phyloP scores from a whole-genome alignment of 495 filamentous ascomycete genomes.

The Neurospora intermedia region DNA sequence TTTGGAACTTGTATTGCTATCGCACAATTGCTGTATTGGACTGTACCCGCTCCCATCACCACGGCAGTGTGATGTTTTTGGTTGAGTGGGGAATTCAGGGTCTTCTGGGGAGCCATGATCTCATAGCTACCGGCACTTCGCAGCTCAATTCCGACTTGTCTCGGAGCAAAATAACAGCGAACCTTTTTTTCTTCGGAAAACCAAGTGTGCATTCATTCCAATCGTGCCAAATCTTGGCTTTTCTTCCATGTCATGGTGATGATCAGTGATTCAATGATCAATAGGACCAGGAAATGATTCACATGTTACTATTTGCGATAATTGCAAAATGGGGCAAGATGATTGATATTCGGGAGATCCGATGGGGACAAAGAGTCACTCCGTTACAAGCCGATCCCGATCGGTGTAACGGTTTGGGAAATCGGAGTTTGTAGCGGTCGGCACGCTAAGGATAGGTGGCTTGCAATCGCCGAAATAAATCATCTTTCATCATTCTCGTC shows the following conservation, averaged over 20 bases:
- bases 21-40: background rate
- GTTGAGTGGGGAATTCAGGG: background rate
- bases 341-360: background rate
- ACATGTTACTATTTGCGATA: background rate
- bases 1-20: background rate
- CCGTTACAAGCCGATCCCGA: background rate
- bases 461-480: background rate
- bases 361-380: background rate
- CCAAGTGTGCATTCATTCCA: background rate
- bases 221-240: background rate
- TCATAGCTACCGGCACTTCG: background rate
- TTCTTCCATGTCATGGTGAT: background rate
- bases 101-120: background rate
- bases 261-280: background rate
- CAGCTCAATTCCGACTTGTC: background rate
- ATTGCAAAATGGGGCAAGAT: background rate
- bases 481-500: background rate
- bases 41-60: background rate
- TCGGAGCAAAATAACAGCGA: background rate
- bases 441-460: background rate
- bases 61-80: background rate
- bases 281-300: background rate
- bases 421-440: background rate
- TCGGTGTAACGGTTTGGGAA: background rate
- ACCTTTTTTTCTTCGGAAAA: background rate